phyloP scores from a whole-genome alignment of 208 protist species.

The Trypanosoma boissoni region DNA sequence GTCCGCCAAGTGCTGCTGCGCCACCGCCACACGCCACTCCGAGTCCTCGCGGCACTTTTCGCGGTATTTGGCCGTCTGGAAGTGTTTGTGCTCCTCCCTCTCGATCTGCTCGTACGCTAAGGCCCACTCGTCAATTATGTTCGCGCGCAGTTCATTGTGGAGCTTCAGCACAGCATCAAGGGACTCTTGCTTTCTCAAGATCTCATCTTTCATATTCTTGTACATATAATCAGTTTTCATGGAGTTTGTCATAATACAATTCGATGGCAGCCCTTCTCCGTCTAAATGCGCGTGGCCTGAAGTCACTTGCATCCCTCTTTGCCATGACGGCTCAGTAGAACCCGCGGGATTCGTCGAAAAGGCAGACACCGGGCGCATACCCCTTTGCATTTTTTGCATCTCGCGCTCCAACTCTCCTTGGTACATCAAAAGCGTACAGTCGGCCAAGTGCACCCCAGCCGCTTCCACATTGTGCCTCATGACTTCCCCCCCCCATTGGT shows the following conservation, averaged over 20 bases:
- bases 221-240: too few relatives aligned
- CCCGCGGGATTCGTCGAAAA: too few relatives aligned
- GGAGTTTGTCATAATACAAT: too few relatives aligned
- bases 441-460: constrained; percentile 42
- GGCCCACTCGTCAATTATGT: constrained; percentile 36
- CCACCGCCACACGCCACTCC: constrained; percentile 6
- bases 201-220: too few relatives aligned
- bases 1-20: constrained; percentile 18
- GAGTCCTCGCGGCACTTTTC: constrained; percentile 10
- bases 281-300: too few relatives aligned
- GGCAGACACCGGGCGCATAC: too few relatives aligned
- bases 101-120: constrained; percentile 32
- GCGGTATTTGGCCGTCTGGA: constrained; percentile 1
- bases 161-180: constrained; percentile 15
- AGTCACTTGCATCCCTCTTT: constrained; percentile 19
- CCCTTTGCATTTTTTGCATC: too few relatives aligned
- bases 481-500: background rate
- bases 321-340: too few relatives aligned
- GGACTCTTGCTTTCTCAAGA: background rate
- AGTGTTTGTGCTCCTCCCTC: constrained; percentile 1
- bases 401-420: constrained; percentile 29
- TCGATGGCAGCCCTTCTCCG: too few relatives aligned
- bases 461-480: constrained; percentile 34
- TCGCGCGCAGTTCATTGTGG: constrained; percentile 28
- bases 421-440: constrained; percentile 28